These are phyloP conservation scores for Begonia loranthoides DNA, from an alignment of 306 rosid species.

Conservation along the genomic window DNA sequence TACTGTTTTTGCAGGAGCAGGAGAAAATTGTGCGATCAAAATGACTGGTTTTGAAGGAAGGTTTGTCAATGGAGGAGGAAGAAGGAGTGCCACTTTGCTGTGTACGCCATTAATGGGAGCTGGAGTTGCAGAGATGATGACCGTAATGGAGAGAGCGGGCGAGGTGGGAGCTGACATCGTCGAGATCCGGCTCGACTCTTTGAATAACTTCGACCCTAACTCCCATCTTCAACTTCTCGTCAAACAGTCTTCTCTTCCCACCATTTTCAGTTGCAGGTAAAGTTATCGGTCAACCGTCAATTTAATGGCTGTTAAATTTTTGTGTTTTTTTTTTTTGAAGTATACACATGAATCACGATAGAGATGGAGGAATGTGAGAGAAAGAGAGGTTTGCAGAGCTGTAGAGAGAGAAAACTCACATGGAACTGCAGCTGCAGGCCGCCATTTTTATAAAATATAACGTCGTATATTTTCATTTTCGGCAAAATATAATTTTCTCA, in stretches of 20 bases:
- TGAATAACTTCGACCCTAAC: slow-evolving; percentile 31
- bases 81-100: slow-evolving; percentile 22
- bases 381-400: too few relatives aligned
- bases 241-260: slow-evolving; percentile 24
- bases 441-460: too few relatives aligned
- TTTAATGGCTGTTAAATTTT: background rate
- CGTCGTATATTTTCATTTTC: too few relatives aligned
- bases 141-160: slow-evolving; percentile 28
- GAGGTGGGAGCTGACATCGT: slow-evolving; percentile 37
- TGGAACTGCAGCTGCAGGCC: too few relatives aligned
- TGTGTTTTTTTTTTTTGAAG: background rate
- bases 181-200: slow-evolving; percentile 37
- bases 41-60: slow-evolving; percentile 6
- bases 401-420: too few relatives aligned
- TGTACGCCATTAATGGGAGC: slow-evolving; percentile 27
- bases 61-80: slow-evolving; percentile 7
- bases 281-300: background rate
- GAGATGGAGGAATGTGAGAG: too few relatives aligned
- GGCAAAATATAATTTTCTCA: too few relatives aligned
- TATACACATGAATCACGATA: background rate
- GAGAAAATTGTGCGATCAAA: background rate
- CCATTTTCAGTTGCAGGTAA: slow-evolving; percentile 40
- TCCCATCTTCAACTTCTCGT: slow-evolving; percentile 24
- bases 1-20: too few relatives aligned
- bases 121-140: slow-evolving; percentile 19